phyloP scores from a whole-genome alignment of 176 grass and related monocot species.

The Lolium multiflorum region DNA sequence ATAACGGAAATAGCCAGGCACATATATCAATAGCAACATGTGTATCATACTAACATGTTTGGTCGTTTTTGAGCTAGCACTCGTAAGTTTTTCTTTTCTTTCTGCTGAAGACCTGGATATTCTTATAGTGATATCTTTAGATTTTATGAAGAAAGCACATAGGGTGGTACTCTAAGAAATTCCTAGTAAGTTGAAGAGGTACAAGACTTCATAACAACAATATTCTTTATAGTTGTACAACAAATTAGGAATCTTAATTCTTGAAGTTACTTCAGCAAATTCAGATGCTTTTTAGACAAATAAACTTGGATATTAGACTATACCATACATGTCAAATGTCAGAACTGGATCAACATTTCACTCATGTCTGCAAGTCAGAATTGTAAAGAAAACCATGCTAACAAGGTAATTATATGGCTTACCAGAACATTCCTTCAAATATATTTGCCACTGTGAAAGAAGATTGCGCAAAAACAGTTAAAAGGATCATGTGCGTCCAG shows the following conservation, averaged over 20 bases:
- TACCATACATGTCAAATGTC: not conserved
- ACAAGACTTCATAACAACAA: conserved; percentile 2
- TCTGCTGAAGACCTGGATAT: too few species aligned
- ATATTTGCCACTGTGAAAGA: conserved; percentile 99
- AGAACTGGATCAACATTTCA: not conserved
- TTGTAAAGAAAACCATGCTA: not conserved
- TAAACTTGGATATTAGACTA: not conserved
- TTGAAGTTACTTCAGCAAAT: not conserved
- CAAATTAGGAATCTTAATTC: not conserved
- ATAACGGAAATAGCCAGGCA: not conserved
- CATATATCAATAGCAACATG: not conserved
- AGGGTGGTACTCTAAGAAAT: not conserved
- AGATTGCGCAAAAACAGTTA: conserved; percentile 88
- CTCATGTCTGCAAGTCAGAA: not conserved
- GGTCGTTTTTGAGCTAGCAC: not conserved
- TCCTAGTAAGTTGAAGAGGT: not conserved
- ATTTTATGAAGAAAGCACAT: not conserved
- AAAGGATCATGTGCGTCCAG: conserved; percentile 99
- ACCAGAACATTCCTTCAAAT: conserved; percentile 99
- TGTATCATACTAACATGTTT: not conserved
- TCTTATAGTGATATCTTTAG: not conserved
- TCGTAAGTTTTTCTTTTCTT: not conserved
- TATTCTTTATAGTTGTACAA: not conserved
- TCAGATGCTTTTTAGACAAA: not conserved
- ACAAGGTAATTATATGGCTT: conserved; percentile 35